Base-by-base conservation (phyloP, 2,329 filamentous ascomycete species). In the Talaromyces sp. region DNA sequence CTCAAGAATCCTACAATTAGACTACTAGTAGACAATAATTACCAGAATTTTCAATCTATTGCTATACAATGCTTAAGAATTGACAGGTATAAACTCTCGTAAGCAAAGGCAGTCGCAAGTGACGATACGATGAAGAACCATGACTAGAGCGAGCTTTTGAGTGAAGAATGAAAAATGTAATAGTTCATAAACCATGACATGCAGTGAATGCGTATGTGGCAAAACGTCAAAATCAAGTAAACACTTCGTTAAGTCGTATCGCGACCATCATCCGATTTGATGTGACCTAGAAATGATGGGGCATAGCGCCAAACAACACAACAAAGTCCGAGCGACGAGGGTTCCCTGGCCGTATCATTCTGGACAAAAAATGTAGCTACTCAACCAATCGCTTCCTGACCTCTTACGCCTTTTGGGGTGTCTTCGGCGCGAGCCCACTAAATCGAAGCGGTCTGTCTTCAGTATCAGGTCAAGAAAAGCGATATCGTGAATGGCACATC, bases 401-500 rank as follows among this genome's bases (percentile, higher is more conserved):
- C 35, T 41, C 22, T n/a, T 54, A 43, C 19, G 39, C 59, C 45
- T 60, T 13, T 37, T 41, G 43, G 31, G n/a, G 14, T 19, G 43
- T 33, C 35, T 50, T 54, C 47, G 60, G 60, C 35, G 47, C 24
- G 47, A 48, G 60, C 50, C 41, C 50, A 47, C 56, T 50, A 59
- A 52, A 41, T 62, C 58, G 58, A 62, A 35, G 35, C 35, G 45
- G 60, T 43, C 39, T 24, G 35, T 50, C 60, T 65, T 43, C 54
- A 35, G 43, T 61, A 65, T 33, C 52, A 62, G 52, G 54, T 59
- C 52, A 65, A 59, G 54, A 35, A 65, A 63, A 65, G 39, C 35
- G 52, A 58, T 41, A 37, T 65, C 52, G 43, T 58, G 59, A 33
- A 57, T 58, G 59, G 37, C 33, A 62, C 59, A 27, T 58, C 52